Evolutionary conservation across 2,329 filamentous ascomycete genomes (phyloP).

Genomic region (Penicillium concentricum): DNA sequence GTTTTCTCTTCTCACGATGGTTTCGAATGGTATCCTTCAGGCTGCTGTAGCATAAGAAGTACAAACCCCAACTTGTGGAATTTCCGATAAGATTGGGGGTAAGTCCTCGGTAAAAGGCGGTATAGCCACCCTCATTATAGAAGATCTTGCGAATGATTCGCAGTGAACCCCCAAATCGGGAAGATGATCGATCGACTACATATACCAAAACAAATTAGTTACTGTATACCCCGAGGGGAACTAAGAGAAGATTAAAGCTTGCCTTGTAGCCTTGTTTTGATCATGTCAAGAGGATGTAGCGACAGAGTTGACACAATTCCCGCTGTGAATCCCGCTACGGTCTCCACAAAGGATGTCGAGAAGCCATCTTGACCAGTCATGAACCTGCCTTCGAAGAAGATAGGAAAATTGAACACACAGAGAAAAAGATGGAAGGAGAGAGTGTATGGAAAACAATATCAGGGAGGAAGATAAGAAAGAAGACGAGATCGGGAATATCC

Average conservation of each 20-base stretch:
- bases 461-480: not conserved
- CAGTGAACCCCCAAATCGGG: constrained; percentile 53
- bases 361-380: constrained; percentile 54
- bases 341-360: constrained; percentile 79
- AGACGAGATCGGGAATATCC: not conserved
- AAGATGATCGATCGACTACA: constrained; percentile 51
- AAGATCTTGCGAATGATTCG: constrained; percentile 54
- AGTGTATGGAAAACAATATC: not conserved
- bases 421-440: not conserved
- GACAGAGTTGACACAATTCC: constrained; percentile 82
- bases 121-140: constrained; percentile 56
- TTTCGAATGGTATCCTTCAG: constrained; percentile 55
- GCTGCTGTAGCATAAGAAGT: constrained; percentile 75
- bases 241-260: constrained; percentile 25
- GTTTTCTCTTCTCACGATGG: constrained; percentile 33
- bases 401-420: not conserved
- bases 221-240: not conserved
- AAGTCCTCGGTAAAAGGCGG: constrained; percentile 82
- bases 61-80: constrained; percentile 83
- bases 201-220: not conserved
- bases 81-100: constrained; percentile 90
- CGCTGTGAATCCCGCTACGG: constrained; percentile 83
- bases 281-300: constrained; percentile 88
- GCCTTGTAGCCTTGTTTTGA: constrained; percentile 96
- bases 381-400: constrained; percentile 23